phyloP scores from a whole-genome alignment of 2,329 filamentous ascomycete species.

The Ascocoryne sarcoides region DNA sequence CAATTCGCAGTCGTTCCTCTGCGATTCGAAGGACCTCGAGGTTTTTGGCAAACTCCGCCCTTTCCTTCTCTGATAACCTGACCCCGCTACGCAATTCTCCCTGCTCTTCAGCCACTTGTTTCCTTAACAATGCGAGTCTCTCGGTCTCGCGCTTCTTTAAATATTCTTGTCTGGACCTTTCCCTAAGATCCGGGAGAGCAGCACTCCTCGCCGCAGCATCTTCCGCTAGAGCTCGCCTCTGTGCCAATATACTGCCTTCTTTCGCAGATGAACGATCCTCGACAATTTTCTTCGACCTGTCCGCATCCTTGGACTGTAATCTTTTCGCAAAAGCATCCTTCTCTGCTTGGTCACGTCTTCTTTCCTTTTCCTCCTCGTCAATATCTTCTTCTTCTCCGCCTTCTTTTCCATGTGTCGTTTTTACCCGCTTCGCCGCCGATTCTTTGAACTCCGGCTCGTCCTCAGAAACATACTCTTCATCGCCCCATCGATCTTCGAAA shows the following conservation, averaged over 20 bases:
- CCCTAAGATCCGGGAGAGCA: constrained; percentile 70
- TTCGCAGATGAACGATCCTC: constrained; percentile 48
- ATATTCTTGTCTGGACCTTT: constrained; percentile 85
- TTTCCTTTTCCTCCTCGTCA: constrained; percentile 53
- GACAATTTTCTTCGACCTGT: constrained; percentile 59
- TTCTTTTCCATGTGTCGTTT: constrained; percentile 49
- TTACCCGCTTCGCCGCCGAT: constrained; percentile 62
- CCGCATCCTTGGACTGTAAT: constrained; percentile 61
- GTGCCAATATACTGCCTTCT: constrained; percentile 46
- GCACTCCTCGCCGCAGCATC: constrained; percentile 58
- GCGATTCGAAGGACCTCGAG: constrained; percentile 72
- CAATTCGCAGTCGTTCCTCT: constrained; percentile 77
- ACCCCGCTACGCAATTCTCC: constrained; percentile 71
- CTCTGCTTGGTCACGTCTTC: constrained; percentile 62
- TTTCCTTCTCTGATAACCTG: constrained; percentile 67
- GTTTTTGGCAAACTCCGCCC: constrained; percentile 82
- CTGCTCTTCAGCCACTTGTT: constrained; percentile 83
- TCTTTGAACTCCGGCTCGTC: constrained; percentile 54
- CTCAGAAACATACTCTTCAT: constrained; percentile 54
- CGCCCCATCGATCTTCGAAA: constrained; percentile 74
- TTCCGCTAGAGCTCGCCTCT: constrained; percentile 55
- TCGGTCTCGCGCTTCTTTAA: constrained; percentile 87
- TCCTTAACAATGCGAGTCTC: constrained; percentile 73
- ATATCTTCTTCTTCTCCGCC: constrained; percentile 37
- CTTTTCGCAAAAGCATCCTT: constrained; percentile 73